Evolutionary conservation across 139 green algal genomes (phyloP).

Genomic region (Tetradesmus lagerheimii): DNA sequence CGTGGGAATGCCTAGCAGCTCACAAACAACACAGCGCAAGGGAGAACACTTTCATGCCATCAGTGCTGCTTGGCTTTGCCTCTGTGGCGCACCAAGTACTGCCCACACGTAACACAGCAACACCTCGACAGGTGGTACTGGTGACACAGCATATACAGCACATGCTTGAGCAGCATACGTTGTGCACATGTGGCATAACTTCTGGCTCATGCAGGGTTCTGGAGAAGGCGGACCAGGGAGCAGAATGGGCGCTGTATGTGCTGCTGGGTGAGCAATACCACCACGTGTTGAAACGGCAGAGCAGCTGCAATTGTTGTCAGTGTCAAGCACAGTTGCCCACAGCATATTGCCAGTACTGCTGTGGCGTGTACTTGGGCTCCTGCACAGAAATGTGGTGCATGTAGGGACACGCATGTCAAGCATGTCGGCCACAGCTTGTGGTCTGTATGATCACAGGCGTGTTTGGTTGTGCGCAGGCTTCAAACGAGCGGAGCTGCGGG

Average conservation of each 20-base stretch:
- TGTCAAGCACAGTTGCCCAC: too few species aligned
- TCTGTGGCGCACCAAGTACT: neutral
- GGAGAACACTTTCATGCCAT: neutral
- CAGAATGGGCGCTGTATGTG: neutral
- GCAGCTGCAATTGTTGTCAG: neutral
- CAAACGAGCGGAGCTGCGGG: neutral
- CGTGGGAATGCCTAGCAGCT: neutral
- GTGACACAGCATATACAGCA: neutral
- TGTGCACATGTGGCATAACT: too few species aligned
- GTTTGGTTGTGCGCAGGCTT: too few species aligned
- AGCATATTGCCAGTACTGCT: neutral
- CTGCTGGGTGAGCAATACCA: neutral
- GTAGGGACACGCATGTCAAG: too few species aligned
- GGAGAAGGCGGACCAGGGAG: neutral
- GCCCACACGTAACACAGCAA: neutral
- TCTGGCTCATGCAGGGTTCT: neutral
- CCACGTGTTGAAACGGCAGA: neutral
- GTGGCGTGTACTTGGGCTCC: too few species aligned
- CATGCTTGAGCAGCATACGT: neutral
- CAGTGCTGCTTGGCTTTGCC: neutral
- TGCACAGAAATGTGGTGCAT: too few species aligned
- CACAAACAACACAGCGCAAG: neutral
- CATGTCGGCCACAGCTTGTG: too few species aligned
- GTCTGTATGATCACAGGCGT: too few species aligned
- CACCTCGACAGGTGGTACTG: neutral